A percentile compares a stretch with the other conserved stretches of the same genome.
Evolutionary conservation across 2,329 filamentous ascomycete genomes (phyloP).

Genomic region (Botryotinia narcissicola): DNA sequence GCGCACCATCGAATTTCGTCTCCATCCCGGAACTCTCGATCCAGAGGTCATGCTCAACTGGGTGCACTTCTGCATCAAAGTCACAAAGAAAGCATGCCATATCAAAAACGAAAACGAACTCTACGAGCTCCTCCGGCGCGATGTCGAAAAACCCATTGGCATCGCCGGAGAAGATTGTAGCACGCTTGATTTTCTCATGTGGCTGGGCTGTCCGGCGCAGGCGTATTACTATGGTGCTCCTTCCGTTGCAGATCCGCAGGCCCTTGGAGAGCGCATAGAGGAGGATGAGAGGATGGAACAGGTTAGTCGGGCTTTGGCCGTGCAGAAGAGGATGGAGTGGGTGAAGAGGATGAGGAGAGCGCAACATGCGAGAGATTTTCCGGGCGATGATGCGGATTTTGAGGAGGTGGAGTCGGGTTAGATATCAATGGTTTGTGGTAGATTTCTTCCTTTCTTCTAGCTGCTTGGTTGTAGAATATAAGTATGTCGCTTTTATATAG

Average conservation of each 20-base stretch:
- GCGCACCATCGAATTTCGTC: conserved; percentile 33
- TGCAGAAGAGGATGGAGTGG: too few relatives aligned
- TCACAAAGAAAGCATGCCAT: conserved; percentile 17
- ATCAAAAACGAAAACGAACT: not conserved
- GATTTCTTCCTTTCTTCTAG: not conserved
- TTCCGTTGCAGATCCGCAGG: not conserved
- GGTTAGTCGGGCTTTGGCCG: too few relatives aligned
- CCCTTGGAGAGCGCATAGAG: not conserved
- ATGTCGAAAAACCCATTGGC: not conserved
- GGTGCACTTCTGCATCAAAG: conserved; percentile 23
- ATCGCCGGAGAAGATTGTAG: not conserved
- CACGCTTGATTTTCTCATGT: not conserved
- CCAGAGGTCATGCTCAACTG: conserved; percentile 24
- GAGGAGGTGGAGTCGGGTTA: not conserved
- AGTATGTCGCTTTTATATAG: not conserved
- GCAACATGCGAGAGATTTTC: not conserved
- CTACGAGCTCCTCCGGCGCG: not conserved
- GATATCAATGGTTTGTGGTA: not conserved
- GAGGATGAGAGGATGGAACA: not conserved
- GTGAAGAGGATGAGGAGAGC: not conserved
- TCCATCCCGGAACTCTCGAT: conserved; percentile 32
- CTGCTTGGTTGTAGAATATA: not conserved
- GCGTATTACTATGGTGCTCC: not conserved
- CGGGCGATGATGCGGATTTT: not conserved
- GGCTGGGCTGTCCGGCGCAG: not conserved